phyloP scores from a whole-genome alignment of 345 rosid genomes.

The Leavenworthia alabamica region DNA sequence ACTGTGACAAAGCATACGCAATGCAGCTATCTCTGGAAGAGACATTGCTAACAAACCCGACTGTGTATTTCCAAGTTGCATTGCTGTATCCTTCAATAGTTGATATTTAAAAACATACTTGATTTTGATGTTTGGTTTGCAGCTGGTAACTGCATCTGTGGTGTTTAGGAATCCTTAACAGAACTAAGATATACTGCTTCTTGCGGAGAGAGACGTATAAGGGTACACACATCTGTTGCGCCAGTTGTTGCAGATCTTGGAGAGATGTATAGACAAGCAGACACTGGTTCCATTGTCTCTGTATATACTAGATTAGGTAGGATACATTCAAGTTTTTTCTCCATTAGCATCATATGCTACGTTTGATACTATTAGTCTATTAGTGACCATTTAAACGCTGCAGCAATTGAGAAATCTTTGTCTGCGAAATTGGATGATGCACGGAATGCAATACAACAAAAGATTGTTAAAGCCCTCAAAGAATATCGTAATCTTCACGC shows the following conservation, averaged over 20 bases:
- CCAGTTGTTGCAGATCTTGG: slow-evolving; percentile 90
- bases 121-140: slow-evolving; percentile 8
- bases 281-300: slow-evolving; percentile 82
- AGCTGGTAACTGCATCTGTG: slow-evolving; percentile 6
- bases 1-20: slow-evolving; percentile 98
- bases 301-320: slow-evolving; percentile 81
- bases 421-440: slow-evolving; percentile 92
- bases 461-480: slow-evolving; percentile 82
- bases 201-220: slow-evolving; percentile 98
- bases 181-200: slow-evolving; percentile 88
- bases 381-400: slow-evolving; percentile 26
- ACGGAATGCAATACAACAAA: slow-evolving; percentile 59
- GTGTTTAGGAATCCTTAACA: slow-evolving; percentile 42
- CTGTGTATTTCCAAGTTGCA: slow-evolving; percentile 97
- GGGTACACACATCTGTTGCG: slow-evolving; percentile 89
- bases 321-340: slow-evolving; percentile 8
- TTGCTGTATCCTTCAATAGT: slow-evolving; percentile 81
- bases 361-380: slow-evolving; percentile 16
- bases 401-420: slow-evolving; percentile 92
- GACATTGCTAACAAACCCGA: slow-evolving; percentile 78
- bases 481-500: slow-evolving; percentile 87
- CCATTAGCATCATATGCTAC: slow-evolving; percentile 10
- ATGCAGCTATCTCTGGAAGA: slow-evolving; percentile 92
- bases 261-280: slow-evolving; percentile 95
- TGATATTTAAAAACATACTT: slow-evolving; percentile 3